Evolutionary conservation across 257 asterid species (phyloP), one percentile per base, ranked within the genome.

Genomic region (Fraxinus excelsior): DNA sequence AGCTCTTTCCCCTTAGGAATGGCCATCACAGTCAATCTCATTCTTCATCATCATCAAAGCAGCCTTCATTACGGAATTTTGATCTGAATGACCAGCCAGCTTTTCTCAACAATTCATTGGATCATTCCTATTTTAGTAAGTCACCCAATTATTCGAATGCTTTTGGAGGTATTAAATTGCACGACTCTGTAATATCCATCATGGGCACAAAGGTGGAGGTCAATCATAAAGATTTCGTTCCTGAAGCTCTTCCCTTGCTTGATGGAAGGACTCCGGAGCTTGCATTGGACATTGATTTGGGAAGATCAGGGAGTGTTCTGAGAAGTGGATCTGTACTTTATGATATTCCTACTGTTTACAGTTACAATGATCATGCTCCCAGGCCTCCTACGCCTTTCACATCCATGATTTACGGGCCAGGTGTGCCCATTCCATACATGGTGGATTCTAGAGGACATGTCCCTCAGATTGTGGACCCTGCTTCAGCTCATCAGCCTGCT

Each of bases 131-230:
- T 80, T 35, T 81, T 70, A 82, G 81, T 51, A 87, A 82, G 79
- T 58, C 72, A 8, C 73, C 90, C 72, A 91, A 85, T 67, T 81
- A 53, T 80, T 73, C 78, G 46, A 83, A 64, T 71, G 5, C 51
- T 42, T 12, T 42, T 1, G 18, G 51, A 11, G 51, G 18, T 42
- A 42, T 42, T 42, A 42, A 42, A 42, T 42, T 14, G 18, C 51
- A 2, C 1, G 51, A 42, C 18, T 42, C 51, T 12, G 69, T 81
- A 25, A 89, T 94, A 75, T 90, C 96, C 81, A 87, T 92, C 66
- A 82, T 94, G 94, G 97, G 97, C 65, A 81, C 80, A 74, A 85
- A 81, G 82, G 98, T 94, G 67, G 91, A 92, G 80, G 86, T 91
- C 72, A 82, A 80, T 21, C 81, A 84, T 3, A 90, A 82, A 69